phyloP scores from a whole-genome alignment of 1,284 basidiomycete species.

The Paramarasmius palmivorus region DNA sequence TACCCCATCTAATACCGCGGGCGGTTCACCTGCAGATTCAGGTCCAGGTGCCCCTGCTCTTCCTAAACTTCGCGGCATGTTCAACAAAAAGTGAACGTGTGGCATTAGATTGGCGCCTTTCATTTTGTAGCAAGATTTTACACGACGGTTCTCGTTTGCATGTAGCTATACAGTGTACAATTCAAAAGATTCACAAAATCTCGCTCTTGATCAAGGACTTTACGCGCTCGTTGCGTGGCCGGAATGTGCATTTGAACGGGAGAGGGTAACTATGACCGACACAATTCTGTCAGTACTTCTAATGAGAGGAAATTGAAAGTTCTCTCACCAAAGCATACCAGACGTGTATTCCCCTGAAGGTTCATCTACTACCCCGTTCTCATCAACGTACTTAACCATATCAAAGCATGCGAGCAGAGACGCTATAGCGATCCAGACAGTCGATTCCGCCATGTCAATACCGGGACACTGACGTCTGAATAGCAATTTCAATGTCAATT shows the following conservation, averaged over 20 bases:
- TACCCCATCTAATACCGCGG: too few relatives aligned
- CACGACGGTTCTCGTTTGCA: too few relatives aligned
- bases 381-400: constrained; percentile 5
- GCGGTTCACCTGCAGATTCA: too few relatives aligned
- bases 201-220: neutral
- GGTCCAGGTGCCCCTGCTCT: too few relatives aligned
- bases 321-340: constrained; percentile 3
- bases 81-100: neutral
- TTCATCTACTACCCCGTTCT: neutral
- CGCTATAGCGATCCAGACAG: constrained; percentile 8
- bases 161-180: too few relatives aligned
- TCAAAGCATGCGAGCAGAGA: constrained; percentile 10
- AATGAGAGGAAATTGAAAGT: neutral
- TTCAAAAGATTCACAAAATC: too few relatives aligned
- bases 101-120: neutral
- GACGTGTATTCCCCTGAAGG: constrained; percentile 3
- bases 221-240: neutral
- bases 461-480: constrained; percentile 3
- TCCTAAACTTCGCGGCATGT: too few relatives aligned
- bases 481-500: neutral
- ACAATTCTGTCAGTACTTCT: neutral
- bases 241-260: constrained; percentile 10
- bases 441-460: constrained; percentile 6
- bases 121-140: neutral
- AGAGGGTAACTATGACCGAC: neutral